Conservation (phyloP, 192 early-diverging fungal species). For the Linnemannia schmuckeri region DNA sequence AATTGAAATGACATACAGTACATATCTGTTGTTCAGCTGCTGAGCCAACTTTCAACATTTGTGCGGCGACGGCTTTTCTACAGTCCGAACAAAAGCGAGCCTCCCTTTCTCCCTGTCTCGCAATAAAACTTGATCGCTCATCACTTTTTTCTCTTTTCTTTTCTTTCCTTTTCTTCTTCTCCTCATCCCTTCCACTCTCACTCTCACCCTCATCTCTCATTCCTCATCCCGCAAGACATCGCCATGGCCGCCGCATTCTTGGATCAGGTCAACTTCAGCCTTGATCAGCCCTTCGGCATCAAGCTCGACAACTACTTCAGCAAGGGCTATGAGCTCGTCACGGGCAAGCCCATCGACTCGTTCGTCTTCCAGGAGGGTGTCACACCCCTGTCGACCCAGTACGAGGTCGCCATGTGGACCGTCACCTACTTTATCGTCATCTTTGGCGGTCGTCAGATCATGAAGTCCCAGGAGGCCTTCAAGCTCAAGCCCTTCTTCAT, state of each 20-base stretch:
- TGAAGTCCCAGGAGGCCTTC: conserved; percentile 76
- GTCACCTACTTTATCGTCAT: conserved; percentile 81
- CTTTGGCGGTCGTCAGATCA: conserved; percentile 82
- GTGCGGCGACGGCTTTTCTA: conserved; percentile 3
- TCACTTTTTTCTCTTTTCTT: conserved; percentile 5
- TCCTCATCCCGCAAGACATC: conserved; percentile 8
- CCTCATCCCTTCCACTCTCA: conserved; percentile 21
- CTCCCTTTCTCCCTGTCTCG: background rate
- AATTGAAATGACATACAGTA: background rate
- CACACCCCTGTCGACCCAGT: conserved; percentile 65
- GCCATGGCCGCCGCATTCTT: conserved; percentile 51
- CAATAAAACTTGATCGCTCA: background rate
- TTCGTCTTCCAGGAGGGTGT: conserved; percentile 63
- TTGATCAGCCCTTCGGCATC: conserved; percentile 70
- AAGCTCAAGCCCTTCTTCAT: conserved; percentile 80
- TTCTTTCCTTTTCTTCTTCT: conserved; percentile 8
- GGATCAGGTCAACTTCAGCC: conserved; percentile 59
- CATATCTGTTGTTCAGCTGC: background rate
- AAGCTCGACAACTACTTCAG: conserved; percentile 66
- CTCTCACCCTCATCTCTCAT: conserved; percentile 5
- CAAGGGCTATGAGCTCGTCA: conserved; percentile 58
- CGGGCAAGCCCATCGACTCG: conserved; percentile 57
- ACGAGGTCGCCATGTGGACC: conserved; percentile 62
- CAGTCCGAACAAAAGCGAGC: background rate
- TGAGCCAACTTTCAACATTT: background rate